Evolutionary conservation across 306 rosid genomes (phyloP).

Genomic region (Lotus japonicus): DNA sequence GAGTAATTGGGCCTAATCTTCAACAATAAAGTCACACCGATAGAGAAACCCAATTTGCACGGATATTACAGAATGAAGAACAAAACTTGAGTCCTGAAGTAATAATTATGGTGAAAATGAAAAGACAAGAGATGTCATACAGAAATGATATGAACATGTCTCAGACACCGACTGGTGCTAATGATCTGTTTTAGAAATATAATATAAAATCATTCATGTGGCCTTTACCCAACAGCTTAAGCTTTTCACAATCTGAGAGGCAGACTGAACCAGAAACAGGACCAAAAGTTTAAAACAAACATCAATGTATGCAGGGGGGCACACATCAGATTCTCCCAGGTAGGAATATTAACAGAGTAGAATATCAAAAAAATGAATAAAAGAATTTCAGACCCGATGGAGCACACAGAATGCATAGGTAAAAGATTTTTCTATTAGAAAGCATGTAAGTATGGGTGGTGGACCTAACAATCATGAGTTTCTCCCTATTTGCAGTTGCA

Average conservation of each 20-base stretch:
- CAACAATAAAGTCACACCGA: not conserved
- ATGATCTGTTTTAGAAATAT: too few relatives aligned
- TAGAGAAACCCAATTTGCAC: not conserved
- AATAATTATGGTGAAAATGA: not conserved
- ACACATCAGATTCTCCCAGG: not conserved
- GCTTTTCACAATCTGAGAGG: not conserved
- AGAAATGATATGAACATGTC: not conserved
- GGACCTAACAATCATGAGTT: not conserved
- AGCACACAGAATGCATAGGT: not conserved
- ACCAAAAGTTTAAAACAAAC: not conserved
- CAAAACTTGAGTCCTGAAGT: not conserved
- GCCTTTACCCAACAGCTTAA: too few relatives aligned
- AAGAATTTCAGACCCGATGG: not conserved
- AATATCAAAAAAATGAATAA: not conserved
- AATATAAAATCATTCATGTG: too few relatives aligned
- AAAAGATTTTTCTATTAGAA: not conserved
- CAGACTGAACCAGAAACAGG: not conserved
- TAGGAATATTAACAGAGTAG: constrained; percentile 8
- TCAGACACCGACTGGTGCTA: not conserved
- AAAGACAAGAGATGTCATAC: not conserved
- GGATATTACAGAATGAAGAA: not conserved
- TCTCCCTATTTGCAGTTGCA: not conserved
- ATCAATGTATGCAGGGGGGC: not conserved
- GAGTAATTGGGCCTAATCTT: not conserved
- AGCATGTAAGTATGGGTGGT: not conserved